phyloP scores from a whole-genome alignment of 352 stramenopile genomes.

The Phytopythium cucurbitacearum region DNA sequence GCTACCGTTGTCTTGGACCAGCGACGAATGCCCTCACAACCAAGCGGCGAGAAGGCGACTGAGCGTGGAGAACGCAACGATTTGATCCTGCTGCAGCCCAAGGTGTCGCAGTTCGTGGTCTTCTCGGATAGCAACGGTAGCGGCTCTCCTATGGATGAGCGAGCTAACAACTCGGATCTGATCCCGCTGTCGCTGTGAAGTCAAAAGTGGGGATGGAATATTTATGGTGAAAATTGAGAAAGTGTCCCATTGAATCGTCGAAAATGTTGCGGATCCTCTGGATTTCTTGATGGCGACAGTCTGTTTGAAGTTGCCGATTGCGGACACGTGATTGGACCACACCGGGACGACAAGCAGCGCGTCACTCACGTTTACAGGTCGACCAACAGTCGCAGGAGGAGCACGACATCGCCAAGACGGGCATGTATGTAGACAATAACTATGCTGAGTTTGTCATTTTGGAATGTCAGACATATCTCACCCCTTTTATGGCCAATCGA shows the following conservation, averaged over 20 bases:
- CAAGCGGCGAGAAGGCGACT: not conserved
- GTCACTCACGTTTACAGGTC: not conserved
- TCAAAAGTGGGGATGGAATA: too few relatives aligned
- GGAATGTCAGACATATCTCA: not conserved
- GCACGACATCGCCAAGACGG: too few relatives aligned
- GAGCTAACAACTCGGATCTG: too few relatives aligned
- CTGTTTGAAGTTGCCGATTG: conserved; percentile 1
- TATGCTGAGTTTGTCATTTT: not conserved
- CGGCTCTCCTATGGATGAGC: not conserved
- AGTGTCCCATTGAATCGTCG: not conserved
- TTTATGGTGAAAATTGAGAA: not conserved
- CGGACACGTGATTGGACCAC: not conserved
- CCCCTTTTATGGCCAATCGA: not conserved
- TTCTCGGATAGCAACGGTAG: not conserved
- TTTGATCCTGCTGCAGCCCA: conserved; percentile 3
- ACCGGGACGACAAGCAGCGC: conserved; percentile 1
- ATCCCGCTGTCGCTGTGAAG: too few relatives aligned
- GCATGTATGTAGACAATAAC: not conserved
- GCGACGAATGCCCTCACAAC: not conserved
- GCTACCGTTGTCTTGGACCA: not conserved
- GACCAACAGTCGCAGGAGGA: too few relatives aligned
- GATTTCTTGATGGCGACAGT: not conserved
- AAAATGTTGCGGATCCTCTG: not conserved
- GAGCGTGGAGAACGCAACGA: not conserved
- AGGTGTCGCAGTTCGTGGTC: conserved; percentile 2